Percentiles rank a stretch among this genome's conserved stretches.
Conservation (phyloP, 176 grass and related monocot species). For the Melocanna baccifera region DNA sequence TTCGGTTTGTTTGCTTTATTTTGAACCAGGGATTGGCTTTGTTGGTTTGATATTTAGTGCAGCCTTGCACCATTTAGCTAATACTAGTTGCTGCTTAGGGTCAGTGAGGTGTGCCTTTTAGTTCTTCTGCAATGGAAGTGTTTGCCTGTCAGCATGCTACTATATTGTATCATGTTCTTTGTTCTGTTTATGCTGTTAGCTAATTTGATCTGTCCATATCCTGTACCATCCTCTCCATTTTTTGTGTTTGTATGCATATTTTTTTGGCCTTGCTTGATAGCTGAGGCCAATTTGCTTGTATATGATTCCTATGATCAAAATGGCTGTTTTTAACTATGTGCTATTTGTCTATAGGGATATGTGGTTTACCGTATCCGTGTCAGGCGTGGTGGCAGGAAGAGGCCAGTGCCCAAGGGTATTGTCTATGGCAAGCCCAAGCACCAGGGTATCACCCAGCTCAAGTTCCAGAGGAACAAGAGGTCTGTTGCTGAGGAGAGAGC, state of each 20-base stretch:
- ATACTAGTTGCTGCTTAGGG: not conserved
- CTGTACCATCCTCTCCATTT: not conserved
- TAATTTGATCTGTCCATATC: too few species aligned
- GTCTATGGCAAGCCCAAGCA: slow-evolving; percentile 90
- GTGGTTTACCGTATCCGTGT: slow-evolving; percentile 60
- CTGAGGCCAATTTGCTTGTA: not conserved
- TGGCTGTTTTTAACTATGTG: not conserved
- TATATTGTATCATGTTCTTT: not conserved
- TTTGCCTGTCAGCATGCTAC: too few species aligned
- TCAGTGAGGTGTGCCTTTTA: too few species aligned
- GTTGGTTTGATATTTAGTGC: not conserved
- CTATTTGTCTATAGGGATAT: slow-evolving; percentile 32
- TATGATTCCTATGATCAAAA: not conserved
- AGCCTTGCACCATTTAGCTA: not conserved
- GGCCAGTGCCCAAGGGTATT: slow-evolving; percentile 72
- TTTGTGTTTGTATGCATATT: not conserved
- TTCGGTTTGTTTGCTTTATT: too few species aligned
- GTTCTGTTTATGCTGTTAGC: not conserved
- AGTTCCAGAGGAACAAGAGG: slow-evolving; percentile 94
- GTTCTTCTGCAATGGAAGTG: too few species aligned
- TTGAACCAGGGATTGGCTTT: not conserved
- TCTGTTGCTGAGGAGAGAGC: slow-evolving; percentile 93
- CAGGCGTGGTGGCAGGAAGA: slow-evolving; percentile 78
- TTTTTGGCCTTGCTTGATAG: not conserved
- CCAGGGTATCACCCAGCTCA: slow-evolving; percentile 83